Evolutionary conservation across 2,329 filamentous ascomycete genomes (phyloP).

Genomic region (Exophiala sideris): DNA sequence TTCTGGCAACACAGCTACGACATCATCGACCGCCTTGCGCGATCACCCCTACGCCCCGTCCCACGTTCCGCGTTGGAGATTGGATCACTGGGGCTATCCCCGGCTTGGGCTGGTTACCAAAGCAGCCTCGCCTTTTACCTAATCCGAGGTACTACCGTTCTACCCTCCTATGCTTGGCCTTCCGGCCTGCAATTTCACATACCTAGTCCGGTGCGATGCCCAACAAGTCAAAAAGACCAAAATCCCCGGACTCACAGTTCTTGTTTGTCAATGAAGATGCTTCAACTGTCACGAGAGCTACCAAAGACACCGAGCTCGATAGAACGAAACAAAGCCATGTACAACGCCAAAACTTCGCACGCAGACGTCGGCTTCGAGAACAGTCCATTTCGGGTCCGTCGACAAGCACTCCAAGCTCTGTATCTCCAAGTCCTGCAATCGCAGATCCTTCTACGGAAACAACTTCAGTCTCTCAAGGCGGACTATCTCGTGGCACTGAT

Average conservation of each 20-base stretch:
- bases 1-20: not conserved
- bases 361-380: slow-evolving; percentile 17
- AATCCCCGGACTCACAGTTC: slow-evolving; percentile 21
- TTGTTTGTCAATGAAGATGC: slow-evolving; percentile 26
- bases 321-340: slow-evolving; percentile 28
- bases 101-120: not conserved
- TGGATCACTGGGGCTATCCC: slow-evolving; percentile 1
- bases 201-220: slow-evolving; percentile 16
- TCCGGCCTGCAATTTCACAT: not conserved
- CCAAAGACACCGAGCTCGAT: slow-evolving; percentile 20
- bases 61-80: not conserved
- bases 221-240: slow-evolving; percentile 18
- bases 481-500: not conserved
- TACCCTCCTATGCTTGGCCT: not conserved
- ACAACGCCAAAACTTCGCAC: slow-evolving; percentile 25
- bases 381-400: slow-evolving; percentile 5
- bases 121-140: slow-evolving; percentile 18
- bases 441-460: slow-evolving; percentile 2
- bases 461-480: slow-evolving; percentile 5
- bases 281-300: slow-evolving; percentile 17
- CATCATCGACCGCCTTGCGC: not conserved
- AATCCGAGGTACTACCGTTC: slow-evolving; percentile 6
- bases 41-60: not conserved
- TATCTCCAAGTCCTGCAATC: slow-evolving; percentile 8
- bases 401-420: slow-evolving; percentile 9